Evolutionary conservation across 2,329 filamentous ascomycete species (phyloP).

Genomic region (Verticillium albo-atrum): DNA sequence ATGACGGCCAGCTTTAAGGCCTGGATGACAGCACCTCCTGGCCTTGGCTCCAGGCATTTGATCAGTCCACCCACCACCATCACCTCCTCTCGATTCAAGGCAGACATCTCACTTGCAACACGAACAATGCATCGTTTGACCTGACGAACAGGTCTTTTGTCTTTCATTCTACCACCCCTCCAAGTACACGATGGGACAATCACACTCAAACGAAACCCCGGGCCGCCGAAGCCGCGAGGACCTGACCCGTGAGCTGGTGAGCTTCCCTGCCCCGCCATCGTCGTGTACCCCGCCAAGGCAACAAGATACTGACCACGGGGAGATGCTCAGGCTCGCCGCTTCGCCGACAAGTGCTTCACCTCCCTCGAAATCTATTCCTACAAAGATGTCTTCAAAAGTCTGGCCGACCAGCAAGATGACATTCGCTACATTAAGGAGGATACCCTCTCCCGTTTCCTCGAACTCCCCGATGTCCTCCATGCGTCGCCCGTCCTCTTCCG

Average conservation of each 20-base stretch:
- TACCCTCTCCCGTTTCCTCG: constrained; percentile 66
- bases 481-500: constrained; percentile 67
- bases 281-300: not conserved
- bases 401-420: constrained; percentile 60
- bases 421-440: constrained; percentile 66
- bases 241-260: constrained; percentile 47
- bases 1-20: not conserved
- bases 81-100: not conserved
- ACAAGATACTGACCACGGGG: not conserved
- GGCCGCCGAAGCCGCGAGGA: constrained; percentile 45
- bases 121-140: not conserved
- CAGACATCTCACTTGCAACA: not conserved
- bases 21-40: not conserved
- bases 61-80: not conserved
- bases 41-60: not conserved
- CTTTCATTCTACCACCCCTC: not conserved
- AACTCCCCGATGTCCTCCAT: constrained; percentile 65
- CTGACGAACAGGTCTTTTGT: not conserved
- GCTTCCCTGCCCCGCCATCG: constrained; percentile 9
- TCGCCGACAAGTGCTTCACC: constrained; percentile 67
- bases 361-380: constrained; percentile 69
- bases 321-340: constrained; percentile 48
- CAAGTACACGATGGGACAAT: constrained; percentile 44
- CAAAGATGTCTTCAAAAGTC: constrained; percentile 66
- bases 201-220: constrained; percentile 40